Base-by-base conservation (phyloP, 352 stramenopile genomes). In the Phytophthora fragariae region DNA sequence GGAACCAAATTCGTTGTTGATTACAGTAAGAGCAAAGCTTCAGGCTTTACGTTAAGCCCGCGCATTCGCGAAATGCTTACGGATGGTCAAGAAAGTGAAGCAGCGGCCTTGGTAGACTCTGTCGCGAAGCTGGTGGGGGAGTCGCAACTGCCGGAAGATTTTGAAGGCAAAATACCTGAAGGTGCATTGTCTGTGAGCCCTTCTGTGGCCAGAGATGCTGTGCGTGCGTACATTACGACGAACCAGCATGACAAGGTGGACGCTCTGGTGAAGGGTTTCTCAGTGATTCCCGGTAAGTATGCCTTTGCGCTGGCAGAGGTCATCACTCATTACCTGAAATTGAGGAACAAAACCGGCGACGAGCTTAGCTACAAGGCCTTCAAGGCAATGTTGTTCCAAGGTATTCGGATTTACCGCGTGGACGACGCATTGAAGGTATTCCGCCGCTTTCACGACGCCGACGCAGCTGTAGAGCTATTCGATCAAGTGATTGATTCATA, bases 171-270 rank as follows among this genome's bases (percentile, higher is more conserved):
- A 63, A 61, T 74, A 8, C 61, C 70, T 52, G 37, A 80, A 68
- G 55, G 61, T 58, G 52, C 70, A 14, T 60, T 92, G 14, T 66
- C 82, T 63, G 81, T 90, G 14, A 72, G 57, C 8, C 53, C 78
- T 53, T 83, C 73, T 47, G 66, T 90, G 15, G 66, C 85, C 7
- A 81, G 70, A 46, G 79, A 90, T 47, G 80, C 74, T 41, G 72
- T 90, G 19, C 68, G 68, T 56, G 73, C 82, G 17, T 92, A 84
- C 72, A 84, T 92, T 24, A 49, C 57, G 53, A 81, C 77, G 14
- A 73, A 71, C n/a, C 70, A 92, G 44, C 57, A 83, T 60, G 81
- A 85, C 55, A 92, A 92, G 72, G 67, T 94, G 3, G 76, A 76
- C 29, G 75, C 67, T 39, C 44, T 94, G 15, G 29, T 94, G 19